phyloP scores from a whole-genome alignment of 2,329 filamentous ascomycete species.

The Fragosphaeria purpurea region DNA sequence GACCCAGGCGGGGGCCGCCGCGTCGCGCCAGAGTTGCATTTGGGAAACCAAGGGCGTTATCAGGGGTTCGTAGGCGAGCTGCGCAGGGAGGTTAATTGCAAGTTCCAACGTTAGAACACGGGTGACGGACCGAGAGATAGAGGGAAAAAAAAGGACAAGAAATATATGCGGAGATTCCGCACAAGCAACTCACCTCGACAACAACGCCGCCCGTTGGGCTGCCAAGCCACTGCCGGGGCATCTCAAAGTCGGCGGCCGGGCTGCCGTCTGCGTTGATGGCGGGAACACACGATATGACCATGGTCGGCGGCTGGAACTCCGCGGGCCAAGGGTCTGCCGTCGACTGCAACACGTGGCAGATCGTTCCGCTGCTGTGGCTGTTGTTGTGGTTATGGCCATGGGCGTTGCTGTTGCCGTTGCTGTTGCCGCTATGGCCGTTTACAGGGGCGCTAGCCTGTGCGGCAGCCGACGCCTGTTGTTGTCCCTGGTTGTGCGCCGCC shows the following conservation, averaged over 20 bases:
- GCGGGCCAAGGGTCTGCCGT: slow-evolving; percentile 53
- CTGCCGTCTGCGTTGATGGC: slow-evolving; percentile 51
- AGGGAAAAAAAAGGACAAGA: not conserved
- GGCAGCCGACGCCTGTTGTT: not conserved
- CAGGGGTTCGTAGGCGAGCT: slow-evolving; percentile 60
- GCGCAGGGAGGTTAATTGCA: not conserved
- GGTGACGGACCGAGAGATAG: not conserved
- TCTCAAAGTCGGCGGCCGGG: slow-evolving; percentile 56
- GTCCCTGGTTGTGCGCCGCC: slow-evolving; percentile 19
- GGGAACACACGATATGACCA: slow-evolving; percentile 63
- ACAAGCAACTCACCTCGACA: slow-evolving; percentile 39
- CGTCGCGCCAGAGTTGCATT: slow-evolving; percentile 40
- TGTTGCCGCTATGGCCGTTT: no score
- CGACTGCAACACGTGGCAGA: slow-evolving; percentile 47
- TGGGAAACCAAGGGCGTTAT: slow-evolving; percentile 60
- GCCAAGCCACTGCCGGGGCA: slow-evolving; percentile 58
- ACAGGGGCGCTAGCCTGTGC: not conserved
- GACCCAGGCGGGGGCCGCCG: slow-evolving; percentile 53
- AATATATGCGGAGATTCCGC: not conserved
- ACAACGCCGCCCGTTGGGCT: slow-evolving; percentile 65
- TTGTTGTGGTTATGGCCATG: no score
- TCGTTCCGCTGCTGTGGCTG: not conserved
- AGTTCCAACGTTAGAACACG: no score
- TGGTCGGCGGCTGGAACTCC: slow-evolving; percentile 52
- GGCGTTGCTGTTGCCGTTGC: no score